Evolutionary conservation across 2,329 filamentous ascomycete species (phyloP).

Genomic region (Phialocephala subalpina): DNA sequence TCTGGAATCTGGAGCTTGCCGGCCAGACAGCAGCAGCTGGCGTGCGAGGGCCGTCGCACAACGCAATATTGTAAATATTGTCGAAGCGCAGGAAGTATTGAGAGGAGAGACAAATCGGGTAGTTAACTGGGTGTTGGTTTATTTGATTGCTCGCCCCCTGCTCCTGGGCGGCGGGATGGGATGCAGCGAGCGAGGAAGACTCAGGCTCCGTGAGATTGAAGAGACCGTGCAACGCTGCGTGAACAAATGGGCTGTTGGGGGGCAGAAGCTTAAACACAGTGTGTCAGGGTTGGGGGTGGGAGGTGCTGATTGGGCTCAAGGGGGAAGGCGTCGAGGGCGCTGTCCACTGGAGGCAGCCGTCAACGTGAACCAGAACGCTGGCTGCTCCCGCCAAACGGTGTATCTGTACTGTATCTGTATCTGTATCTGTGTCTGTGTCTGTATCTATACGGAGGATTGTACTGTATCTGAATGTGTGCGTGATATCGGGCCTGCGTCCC

Average conservation of each 20-base stretch:
- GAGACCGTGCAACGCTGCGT: neutral
- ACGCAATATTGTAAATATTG: neutral
- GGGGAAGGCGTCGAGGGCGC: constrained; percentile 1
- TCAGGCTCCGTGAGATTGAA: constrained; percentile 1
- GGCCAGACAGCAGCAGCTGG: constrained; percentile 7
- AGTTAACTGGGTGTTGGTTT: neutral
- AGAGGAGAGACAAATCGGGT: constrained; percentile 1
- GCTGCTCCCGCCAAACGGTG: neutral
- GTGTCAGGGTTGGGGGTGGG: neutral
- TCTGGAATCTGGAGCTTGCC: constrained; percentile 14
- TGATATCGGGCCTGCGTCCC: neutral
- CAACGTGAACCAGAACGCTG: neutral
- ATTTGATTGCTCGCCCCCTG: neutral
- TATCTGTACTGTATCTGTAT: neutral
- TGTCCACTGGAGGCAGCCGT: neutral
- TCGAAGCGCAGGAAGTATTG: neutral
- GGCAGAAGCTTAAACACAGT: constrained; percentile 13
- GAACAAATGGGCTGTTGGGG: constrained; percentile 8
- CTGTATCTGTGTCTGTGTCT: neutral
- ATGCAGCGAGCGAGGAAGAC: neutral
- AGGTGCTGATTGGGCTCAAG: neutral
- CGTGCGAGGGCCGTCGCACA: neutral
- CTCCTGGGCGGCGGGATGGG: neutral
- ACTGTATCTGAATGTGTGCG: neutral
- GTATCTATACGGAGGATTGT: neutral